Base-by-base conservation (phyloP, 1,139 yeast species). In the Sugiyamaella pinicola region DNA sequence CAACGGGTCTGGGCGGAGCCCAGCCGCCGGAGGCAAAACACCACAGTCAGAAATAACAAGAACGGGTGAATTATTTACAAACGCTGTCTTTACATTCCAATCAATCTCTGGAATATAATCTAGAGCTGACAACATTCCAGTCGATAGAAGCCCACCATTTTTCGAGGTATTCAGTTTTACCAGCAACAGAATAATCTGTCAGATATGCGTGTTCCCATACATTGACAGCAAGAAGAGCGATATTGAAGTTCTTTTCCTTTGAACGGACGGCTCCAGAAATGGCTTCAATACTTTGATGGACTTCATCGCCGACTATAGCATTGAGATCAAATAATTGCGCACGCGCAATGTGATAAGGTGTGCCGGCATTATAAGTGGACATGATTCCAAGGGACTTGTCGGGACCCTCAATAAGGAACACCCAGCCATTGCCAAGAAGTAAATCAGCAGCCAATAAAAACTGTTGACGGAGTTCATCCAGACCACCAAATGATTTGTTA, bases 171-270 rank as follows among this genome's bases (percentile, higher is more conserved):
- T 83, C 81, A 33, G 80, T 77, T 71, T 84, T 85, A 40, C 95
- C 95, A 49, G 74, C 78, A 50, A 88, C 79, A 28, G 97, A 96
- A 70, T 84, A 93, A 69, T 93, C 99, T 18, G 79, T 72, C 51
- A 89, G 65, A 69, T 84, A 93, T 19, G 96, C 89, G 60, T 83
- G 81, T 68, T 91, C 96, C 97, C 98, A 91, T 60, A 87, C 78
- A 69, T 84, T 88, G 61, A 90, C 77, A 50, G 85, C 88, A 61
- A 93, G 77, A 48, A 93, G 71, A 7, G 96, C 97, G 63, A 91
- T 75, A 40, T 84, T 79, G 75, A 81, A 84, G 70, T 87, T 95
- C 66, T 77, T 77, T 48, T 76, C 79, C 46, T 75, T 74, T 22
- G 53, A 58, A 15, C 55, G 55, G 13, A 82, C 78, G 47, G 77